Base-by-base conservation (phyloP, 176 grass and related monocot species). In the Aegilops speltoides region DNA sequence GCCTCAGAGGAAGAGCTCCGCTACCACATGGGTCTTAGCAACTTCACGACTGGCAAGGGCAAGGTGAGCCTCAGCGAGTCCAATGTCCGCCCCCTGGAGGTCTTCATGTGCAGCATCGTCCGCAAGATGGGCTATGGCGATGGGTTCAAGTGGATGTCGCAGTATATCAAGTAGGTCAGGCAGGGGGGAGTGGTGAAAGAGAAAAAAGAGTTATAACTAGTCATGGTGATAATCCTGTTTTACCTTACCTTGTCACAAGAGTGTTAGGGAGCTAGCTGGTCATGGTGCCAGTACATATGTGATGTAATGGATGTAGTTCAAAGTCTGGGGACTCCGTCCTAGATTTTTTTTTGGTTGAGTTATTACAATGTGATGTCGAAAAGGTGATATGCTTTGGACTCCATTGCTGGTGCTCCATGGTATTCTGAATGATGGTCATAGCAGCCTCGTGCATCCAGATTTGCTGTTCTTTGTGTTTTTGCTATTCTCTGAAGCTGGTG, bases 81-180 rank as follows among this genome's bases (percentile, higher is more conserved):
- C 23, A 92, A 94, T 0, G 88, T 97, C 14, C 89, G 95, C 34
- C 95, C 95, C 14, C 66, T 97, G 1, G 95, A 97, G 68, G 90
- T 97, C 37, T 97, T 97, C 90, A 97, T 97, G 95, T 97, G 95
- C 88, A 92, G 92, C 60, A 80, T 97, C 6, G 95, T 97, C 19
- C 83, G 92, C 46, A 97, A 97, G 90, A 97, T 97, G 95, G 92
- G 95, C 10, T 97, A 97, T 1, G 90, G 95, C 0, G 95, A 97
- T 0, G 95, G 92, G 12, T 97, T 97, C 84, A 97, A 91, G 83
- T 97, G 95, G 95, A 22, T 97, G 76, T 94, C 92, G 0, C 95
- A 94, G 80, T 97, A 97, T 75, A 94, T 97, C 80, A 92, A 94
- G 73, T 97, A 92, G 86, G 38, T 24, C 4, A 24, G 25, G 16